Evolutionary conservation across 495 filamentous ascomycete species (phyloP).

Genomic region (Aspergillus homomorphus): DNA sequence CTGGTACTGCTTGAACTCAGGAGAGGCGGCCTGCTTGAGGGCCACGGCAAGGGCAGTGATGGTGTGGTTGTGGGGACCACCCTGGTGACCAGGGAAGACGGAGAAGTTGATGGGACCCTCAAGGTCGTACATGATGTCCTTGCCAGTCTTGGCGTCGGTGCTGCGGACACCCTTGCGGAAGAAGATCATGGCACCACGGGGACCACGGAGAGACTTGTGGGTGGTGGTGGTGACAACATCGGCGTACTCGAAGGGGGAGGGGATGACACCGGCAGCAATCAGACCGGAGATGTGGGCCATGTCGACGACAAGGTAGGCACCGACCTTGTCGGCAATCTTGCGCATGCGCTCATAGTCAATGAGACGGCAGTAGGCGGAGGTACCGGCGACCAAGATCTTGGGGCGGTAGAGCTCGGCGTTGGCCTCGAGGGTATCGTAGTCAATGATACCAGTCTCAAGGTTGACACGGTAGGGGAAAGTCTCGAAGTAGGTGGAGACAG

Average conservation of each 20-base stretch:
- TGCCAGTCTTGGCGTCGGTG: conserved; percentile 82
- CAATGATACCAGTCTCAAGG: conserved; percentile 91
- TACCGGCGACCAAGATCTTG: conserved; percentile 93
- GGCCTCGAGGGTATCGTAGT: conserved; percentile 90
- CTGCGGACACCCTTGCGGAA: conserved; percentile 94
- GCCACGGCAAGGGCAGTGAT: conserved; percentile 98
- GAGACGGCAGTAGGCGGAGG: conserved; percentile 95
- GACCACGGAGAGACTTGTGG: conserved; percentile 98
- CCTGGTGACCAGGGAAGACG: conserved; percentile 99
- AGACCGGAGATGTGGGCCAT: conserved; percentile 99
- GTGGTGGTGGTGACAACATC: conserved; percentile 99
- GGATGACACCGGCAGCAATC: conserved; percentile 88
- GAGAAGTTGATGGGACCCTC: conserved; percentile 98
- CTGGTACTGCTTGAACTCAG: conserved; percentile 97
- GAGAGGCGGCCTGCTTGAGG: conserved; percentile 87
- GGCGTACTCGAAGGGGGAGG: conserved; percentile 88
- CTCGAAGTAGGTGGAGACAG: conserved; percentile 92
- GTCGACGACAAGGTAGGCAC: conserved; percentile 92
- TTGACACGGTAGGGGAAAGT: conserved; percentile 91
- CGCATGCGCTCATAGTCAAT: conserved; percentile 98
- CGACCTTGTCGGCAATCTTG: conserved; percentile 90
- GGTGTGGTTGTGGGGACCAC: conserved; percentile 99
- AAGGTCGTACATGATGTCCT: conserved; percentile 89
- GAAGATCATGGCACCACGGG: conserved; percentile 99
- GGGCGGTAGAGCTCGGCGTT: conserved; percentile 93